These are phyloP conservation scores for Trichocladium uniseriatum DNA, from an alignment of 495 filamentous ascomycete genomes.

Conservation along the genomic window DNA sequence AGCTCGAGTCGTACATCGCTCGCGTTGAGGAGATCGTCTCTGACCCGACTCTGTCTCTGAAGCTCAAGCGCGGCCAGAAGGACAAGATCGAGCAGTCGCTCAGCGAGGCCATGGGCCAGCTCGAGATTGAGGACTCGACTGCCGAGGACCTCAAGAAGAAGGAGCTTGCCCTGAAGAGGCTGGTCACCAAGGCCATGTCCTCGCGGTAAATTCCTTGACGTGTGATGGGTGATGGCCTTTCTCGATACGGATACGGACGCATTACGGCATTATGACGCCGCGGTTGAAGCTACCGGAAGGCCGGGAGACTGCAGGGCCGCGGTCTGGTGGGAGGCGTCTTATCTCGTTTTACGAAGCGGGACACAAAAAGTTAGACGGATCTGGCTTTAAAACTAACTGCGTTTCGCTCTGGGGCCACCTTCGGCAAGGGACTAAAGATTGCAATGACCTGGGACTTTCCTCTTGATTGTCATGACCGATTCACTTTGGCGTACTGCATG, in stretches of 20 bases:
- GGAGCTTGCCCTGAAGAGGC: slow-evolving; percentile 94
- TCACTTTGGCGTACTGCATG: slow-evolving; percentile 37
- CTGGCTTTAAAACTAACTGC: slow-evolving; percentile 16
- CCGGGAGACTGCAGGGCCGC: slow-evolving; percentile 6
- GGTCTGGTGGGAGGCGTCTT: slow-evolving; percentile 26
- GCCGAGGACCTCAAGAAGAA: slow-evolving; percentile 99
- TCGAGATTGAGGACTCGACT: slow-evolving; percentile 53
- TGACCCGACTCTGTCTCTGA: slow-evolving; percentile 89
- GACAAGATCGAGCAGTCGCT: slow-evolving; percentile 95
- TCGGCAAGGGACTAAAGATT: slow-evolving; percentile 28
- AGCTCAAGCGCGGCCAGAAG: slow-evolving; percentile 97
- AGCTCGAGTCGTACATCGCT: slow-evolving; percentile 98
- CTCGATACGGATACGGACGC: slow-evolving; percentile 24
- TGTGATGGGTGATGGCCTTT: slow-evolving; percentile 25
- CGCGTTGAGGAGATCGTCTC: slow-evolving; percentile 98
- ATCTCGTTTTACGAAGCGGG: slow-evolving; percentile 24
- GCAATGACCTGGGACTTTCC: slow-evolving; percentile 27
- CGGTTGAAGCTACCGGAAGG: background rate
- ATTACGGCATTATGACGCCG: slow-evolving; percentile 23
- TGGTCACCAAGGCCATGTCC: slow-evolving; percentile 95
- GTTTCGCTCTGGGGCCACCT: slow-evolving; percentile 21
- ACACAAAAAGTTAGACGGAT: slow-evolving; percentile 19
- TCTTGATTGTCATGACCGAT: slow-evolving; percentile 26
- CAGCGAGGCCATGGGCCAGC: slow-evolving; percentile 42
- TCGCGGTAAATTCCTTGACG: slow-evolving; percentile 54